Conservation (phyloP, 2,329 filamentous ascomycete genomes). For the Botrytis paeoniae region DNA sequence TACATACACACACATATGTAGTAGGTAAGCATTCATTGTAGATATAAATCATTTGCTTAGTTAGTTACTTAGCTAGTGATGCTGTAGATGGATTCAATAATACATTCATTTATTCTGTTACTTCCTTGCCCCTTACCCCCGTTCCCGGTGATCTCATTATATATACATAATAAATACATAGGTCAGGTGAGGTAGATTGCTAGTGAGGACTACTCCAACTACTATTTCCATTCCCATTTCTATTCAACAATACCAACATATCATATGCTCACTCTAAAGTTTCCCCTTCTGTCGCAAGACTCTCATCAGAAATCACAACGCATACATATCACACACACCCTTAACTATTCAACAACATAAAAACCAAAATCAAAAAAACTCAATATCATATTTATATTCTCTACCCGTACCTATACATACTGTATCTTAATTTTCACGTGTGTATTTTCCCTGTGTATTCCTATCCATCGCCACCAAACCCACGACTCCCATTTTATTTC, state of each 20-base stretch:
- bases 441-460: slow-evolving; percentile 9
- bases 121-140: not conserved
- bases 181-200: not conserved
- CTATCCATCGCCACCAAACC: not conserved
- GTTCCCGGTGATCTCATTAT: not conserved
- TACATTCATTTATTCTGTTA: too few relatives aligned
- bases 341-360: not conserved
- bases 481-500: not conserved
- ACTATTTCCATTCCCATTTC: not conserved
- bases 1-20: too few relatives aligned
- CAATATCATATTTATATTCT: not conserved
- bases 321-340: not conserved
- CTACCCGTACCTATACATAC: not conserved
- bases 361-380: not conserved
- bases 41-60: too few relatives aligned
- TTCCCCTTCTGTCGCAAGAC: not conserved
- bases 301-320: not conserved
- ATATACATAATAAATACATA: not conserved
- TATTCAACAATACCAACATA: not conserved
- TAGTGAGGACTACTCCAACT: not conserved
- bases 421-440: not conserved
- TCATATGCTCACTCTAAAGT: not conserved
- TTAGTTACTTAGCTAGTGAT: too few relatives aligned
- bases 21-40: too few relatives aligned
- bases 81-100: too few relatives aligned